These are phyloP conservation scores for Kodamaea alishanica DNA, from an alignment of 1,139 yeast genomes.

Conservation along the genomic window DNA sequence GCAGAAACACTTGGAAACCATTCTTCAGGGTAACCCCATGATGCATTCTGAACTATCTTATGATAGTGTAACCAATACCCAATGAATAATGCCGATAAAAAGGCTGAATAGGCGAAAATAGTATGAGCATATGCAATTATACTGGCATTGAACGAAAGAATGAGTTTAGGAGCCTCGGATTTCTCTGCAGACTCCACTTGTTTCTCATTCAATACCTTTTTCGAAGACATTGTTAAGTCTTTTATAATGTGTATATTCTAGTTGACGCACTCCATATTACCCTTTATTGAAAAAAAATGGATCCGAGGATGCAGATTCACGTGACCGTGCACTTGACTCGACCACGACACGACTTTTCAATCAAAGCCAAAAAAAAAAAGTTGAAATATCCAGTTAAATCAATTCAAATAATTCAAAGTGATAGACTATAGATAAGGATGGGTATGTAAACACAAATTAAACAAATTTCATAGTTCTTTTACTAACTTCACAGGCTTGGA, in stretches of 20 bases:
- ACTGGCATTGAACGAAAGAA: conserved; percentile 50
- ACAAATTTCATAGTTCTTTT: conserved; percentile 2
- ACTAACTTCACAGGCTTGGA: conserved; percentile 25
- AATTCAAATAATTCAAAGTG: conserved; percentile 16
- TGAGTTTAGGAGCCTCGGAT: background rate
- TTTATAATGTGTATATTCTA: background rate
- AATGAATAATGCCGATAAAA: conserved; percentile 65
- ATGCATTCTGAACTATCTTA: conserved; percentile 83
- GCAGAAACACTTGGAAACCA: conserved; percentile 99
- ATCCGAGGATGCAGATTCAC: conserved; percentile 1
- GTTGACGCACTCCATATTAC: background rate
- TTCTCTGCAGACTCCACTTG: background rate
- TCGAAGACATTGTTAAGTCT: background rate
- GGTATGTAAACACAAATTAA: conserved; percentile 15
- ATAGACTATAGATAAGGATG: conserved; percentile 13
- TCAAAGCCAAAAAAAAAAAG: background rate
- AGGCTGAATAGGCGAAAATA: conserved; percentile 66
- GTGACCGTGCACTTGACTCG: background rate
- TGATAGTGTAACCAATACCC: conserved; percentile 75
- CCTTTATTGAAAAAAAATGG: conserved; percentile 1
- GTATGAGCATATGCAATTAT: conserved; percentile 70
- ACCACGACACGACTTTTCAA: conserved; percentile 1
- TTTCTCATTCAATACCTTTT: background rate
- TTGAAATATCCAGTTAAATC: conserved; percentile 19
- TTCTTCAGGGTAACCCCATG: conserved; percentile 90